Percentiles rank a stretch among this genome's conserved stretches.
These are phyloP conservation scores for Aspergillus persii DNA, from an alignment of 2,329 filamentous ascomycete genomes.

Conservation along the genomic window DNA sequence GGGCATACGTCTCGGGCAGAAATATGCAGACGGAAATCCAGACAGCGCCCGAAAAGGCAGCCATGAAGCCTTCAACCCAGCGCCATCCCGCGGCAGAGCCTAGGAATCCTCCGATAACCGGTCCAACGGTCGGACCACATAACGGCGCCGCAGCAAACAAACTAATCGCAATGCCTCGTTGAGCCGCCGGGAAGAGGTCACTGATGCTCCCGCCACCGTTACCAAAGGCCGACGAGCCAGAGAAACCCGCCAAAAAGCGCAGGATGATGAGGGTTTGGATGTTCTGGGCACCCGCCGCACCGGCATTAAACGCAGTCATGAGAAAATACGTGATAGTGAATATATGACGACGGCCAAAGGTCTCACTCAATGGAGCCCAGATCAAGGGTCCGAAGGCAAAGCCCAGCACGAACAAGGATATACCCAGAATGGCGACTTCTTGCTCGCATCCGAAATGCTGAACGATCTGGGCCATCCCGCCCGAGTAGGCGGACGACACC, in stretches of 20 bases:
- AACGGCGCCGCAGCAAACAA: constrained; percentile 67
- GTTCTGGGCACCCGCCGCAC: constrained; percentile 55
- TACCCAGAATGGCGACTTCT: constrained; percentile 38
- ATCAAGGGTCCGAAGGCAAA: constrained; percentile 45
- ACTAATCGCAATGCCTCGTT: constrained; percentile 59
- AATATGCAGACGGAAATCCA: constrained; percentile 36
- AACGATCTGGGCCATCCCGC: constrained; percentile 34
- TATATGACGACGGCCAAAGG: constrained; percentile 33
- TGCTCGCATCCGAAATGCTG: constrained; percentile 29
- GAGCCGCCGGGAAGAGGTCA: constrained; percentile 55
- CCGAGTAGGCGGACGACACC: constrained; percentile 40
- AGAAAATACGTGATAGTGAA: constrained; percentile 27
- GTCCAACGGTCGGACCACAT: constrained; percentile 58
- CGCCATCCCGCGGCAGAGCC: constrained; percentile 63
- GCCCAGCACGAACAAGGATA: constrained; percentile 45
- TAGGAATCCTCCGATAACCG: constrained; percentile 65
- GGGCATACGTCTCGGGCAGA: constrained; percentile 38
- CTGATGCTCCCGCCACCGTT: constrained; percentile 61
- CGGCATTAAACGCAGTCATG: constrained; percentile 63
- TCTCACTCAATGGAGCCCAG: constrained; percentile 39
- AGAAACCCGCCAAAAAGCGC: constrained; percentile 63
- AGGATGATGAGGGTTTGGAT: constrained; percentile 61
- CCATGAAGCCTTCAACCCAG: constrained; percentile 63
- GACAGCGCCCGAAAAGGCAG: constrained; percentile 59
- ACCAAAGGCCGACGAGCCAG: constrained; percentile 60